Base-by-base conservation (phyloP, 495 filamentous ascomycete genomes). In the Aspergillus baeticus region DNA sequence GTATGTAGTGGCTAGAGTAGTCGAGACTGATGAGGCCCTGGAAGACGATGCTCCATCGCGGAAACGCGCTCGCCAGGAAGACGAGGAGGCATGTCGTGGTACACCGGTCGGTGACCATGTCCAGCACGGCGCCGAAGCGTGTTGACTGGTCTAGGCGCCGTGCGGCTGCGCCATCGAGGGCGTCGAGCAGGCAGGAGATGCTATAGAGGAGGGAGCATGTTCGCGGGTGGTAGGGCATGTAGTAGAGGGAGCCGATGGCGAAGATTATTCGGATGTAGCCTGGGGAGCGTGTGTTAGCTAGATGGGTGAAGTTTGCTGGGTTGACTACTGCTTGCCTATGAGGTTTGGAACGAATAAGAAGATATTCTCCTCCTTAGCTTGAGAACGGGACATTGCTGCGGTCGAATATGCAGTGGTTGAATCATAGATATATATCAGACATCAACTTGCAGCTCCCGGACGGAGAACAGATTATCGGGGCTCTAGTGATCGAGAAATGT, bases 51-150 rank as follows among this genome's bases (percentile, higher is more conserved):
- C 87, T 82, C 89, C 91, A 98, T 20, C 90, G 81, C 8, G 94
- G 93, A 74, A 90, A 97, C 33, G 92, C 92, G 8, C 88, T 89
- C 38, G 88, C 87, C 21, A 98, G 74, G 79, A 96, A 98, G 10
- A 96, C 91, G 42, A 98, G 83, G 57, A 98, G 73, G 69, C 93
- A 98, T 20, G 91, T 83, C 5, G 94, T 98, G 6, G 92, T 96
- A 74, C 94, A 96, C 49, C 92, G 87, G 75, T 96, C 90, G 18
- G 90, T 93, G 46, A 97, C 89, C 93, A 98, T 98, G 72, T 98
- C 94, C 56, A 98, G 77, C 21, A 98, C 92, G 15, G 92, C 94
- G 50, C 94, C 94, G 69, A 97, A 98, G 42, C 87, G 86, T 20
- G 94, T 97, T 3, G 88, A 90, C 72, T 98, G 93, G 56, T 94